Percentiles rank a stretch among this genome's conserved stretches.
Evolutionary conservation across 306 rosid genomes (phyloP).

Genomic region (Clitoria ternatea): DNA sequence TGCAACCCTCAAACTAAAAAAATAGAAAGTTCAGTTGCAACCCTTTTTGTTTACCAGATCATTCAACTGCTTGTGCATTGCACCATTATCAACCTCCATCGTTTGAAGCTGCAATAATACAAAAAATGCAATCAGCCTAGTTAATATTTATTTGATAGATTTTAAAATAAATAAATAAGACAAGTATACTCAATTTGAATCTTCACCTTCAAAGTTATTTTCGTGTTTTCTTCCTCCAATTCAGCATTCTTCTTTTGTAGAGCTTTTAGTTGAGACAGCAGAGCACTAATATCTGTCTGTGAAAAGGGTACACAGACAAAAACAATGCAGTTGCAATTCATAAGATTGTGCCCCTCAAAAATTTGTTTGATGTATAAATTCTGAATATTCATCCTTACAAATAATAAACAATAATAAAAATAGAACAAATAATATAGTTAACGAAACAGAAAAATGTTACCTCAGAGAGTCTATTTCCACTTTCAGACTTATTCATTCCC

Average conservation of each 20-base stretch:
- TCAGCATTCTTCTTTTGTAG: slow-evolving; percentile 63
- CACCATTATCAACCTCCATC: slow-evolving; percentile 50
- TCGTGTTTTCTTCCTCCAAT: slow-evolving; percentile 60
- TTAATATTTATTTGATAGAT: background rate
- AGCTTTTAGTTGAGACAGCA: slow-evolving; percentile 69
- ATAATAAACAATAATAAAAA: background rate
- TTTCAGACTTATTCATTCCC: slow-evolving; percentile 63
- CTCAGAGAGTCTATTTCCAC: slow-evolving; percentile 66
- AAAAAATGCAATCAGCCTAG: slow-evolving; percentile 24
- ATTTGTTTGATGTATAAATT: background rate
- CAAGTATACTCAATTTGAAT: background rate
- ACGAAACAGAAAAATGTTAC: slow-evolving; percentile 26
- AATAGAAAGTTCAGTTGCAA: background rate
- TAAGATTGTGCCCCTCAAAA: background rate
- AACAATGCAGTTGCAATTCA: background rate
- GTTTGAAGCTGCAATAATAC: slow-evolving; percentile 62
- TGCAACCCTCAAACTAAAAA: slow-evolving; percentile 13
- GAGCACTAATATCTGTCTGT: slow-evolving; percentile 65
- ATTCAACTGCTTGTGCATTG: slow-evolving; percentile 57
- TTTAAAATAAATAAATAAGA: background rate
- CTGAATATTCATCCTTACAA: background rate
- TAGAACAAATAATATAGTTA: background rate
- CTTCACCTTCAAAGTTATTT: slow-evolving; percentile 48
- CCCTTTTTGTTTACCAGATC: slow-evolving; percentile 53
- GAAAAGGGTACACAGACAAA: background rate